Conservation (phyloP, 306 rosid species). For the Rubus idaeus region DNA sequence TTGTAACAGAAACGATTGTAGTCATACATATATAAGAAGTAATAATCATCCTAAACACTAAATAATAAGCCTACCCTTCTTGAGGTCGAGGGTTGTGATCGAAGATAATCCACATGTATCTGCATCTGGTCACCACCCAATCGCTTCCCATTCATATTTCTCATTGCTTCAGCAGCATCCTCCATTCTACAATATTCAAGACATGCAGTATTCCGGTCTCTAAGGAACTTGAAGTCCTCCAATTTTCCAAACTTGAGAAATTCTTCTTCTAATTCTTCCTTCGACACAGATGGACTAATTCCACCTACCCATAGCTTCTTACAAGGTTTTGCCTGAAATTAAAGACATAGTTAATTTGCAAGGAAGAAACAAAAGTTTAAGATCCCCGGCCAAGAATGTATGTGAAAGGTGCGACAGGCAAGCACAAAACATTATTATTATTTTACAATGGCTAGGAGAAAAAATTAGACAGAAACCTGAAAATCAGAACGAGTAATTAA, state of each 20-base stretch:
- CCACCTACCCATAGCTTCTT: conserved; percentile 97
- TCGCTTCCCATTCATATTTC: conserved; percentile 81
- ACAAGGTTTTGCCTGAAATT: conserved; percentile 81
- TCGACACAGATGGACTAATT: conserved; percentile 73
- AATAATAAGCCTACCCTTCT: conserved; percentile 58
- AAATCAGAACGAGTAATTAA: background rate
- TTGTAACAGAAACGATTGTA: background rate
- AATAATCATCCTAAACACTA: conserved; percentile 16
- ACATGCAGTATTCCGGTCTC: conserved; percentile 88
- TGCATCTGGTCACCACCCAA: conserved; percentile 87
- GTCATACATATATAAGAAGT: background rate
- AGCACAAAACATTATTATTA: background rate
- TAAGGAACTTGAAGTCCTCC: conserved; percentile 79
- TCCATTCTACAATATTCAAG: conserved; percentile 78
- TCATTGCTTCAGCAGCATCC: conserved; percentile 89
- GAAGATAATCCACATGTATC: conserved; percentile 87
- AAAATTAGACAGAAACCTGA: background rate
- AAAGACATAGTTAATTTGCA: conserved; percentile 14
- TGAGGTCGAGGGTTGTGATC: conserved; percentile 54
- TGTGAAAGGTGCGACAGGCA: background rate
- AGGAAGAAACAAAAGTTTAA: conserved; percentile 8
- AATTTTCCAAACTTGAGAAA: conserved; percentile 80
- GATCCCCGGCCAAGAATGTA: background rate
- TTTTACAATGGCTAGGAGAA: background rate
- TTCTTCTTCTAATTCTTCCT: conserved; percentile 79